Conservation (phyloP, 192 early-diverging fungal genomes). For the Coemansia sp. region DNA sequence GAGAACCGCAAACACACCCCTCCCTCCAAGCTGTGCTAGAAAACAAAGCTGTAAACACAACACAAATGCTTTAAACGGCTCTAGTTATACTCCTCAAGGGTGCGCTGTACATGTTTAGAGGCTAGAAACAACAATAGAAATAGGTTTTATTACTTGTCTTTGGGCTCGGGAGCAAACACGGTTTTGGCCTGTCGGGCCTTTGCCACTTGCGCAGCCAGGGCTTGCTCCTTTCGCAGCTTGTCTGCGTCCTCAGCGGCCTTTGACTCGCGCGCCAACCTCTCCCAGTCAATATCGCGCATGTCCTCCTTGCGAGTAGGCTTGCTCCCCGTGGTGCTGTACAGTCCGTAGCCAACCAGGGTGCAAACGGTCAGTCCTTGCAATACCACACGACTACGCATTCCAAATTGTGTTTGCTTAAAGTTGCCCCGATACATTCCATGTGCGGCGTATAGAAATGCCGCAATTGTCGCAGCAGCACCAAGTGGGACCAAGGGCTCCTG, state of each 20-base stretch:
- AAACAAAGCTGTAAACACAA: background rate
- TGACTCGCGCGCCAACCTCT: slow-evolving; percentile 40
- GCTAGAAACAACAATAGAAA: background rate
- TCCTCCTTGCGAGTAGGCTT: slow-evolving; percentile 13
- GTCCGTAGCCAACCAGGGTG: slow-evolving; percentile 35
- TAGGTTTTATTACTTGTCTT: slow-evolving; percentile 12
- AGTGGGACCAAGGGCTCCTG: slow-evolving; percentile 49
- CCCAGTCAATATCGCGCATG: slow-evolving; percentile 49
- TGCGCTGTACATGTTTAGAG: slow-evolving; percentile 7
- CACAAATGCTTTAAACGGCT: background rate
- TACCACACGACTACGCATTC: slow-evolving; percentile 50
- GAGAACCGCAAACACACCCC: background rate
- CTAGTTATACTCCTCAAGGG: background rate
- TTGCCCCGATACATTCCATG: slow-evolving; percentile 34
- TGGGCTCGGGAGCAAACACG: slow-evolving; percentile 25
- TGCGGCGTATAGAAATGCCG: slow-evolving; percentile 44
- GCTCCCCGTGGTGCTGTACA: slow-evolving; percentile 8
- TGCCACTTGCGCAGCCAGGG: slow-evolving; percentile 7
- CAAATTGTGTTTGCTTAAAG: slow-evolving; percentile 33
- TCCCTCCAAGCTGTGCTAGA: background rate
- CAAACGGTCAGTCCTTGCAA: slow-evolving; percentile 49
- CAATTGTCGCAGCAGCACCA: slow-evolving; percentile 36
- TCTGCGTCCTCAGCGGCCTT: slow-evolving; percentile 24
- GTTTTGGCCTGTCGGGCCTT: slow-evolving; percentile 15
- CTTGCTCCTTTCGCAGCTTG: slow-evolving; percentile 15